Evolutionary conservation across 176 grass and related monocot species (phyloP).

Genomic region (Cenchrus americanus): DNA sequence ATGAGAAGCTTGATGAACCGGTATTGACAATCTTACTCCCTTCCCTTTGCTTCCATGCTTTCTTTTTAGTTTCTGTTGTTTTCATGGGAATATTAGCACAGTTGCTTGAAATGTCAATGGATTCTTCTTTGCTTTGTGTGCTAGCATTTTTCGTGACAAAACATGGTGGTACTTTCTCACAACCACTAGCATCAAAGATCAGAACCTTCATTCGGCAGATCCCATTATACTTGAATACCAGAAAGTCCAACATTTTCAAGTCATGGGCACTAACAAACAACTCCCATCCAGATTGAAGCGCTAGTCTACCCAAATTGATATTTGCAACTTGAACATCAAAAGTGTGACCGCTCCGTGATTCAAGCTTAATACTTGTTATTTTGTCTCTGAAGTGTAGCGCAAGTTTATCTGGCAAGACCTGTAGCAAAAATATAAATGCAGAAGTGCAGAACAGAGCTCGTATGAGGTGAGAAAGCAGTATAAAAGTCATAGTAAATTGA

Average conservation of each 20-base stretch:
- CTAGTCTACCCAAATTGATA: background rate
- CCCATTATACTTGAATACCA: slow-evolving; percentile 51
- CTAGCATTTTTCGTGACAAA: background rate
- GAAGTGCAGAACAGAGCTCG: too few species aligned
- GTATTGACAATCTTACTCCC: background rate
- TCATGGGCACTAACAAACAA: slow-evolving; percentile 38
- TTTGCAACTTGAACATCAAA: slow-evolving; percentile 19
- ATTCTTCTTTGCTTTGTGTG: background rate
- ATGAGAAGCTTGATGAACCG: background rate
- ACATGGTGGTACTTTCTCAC: slow-evolving; percentile 38
- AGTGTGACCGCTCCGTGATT: background rate
- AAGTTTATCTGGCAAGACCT: slow-evolving; percentile 16
- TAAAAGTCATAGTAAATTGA: background rate
- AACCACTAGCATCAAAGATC: slow-evolving; percentile 43
- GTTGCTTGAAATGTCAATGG: slow-evolving; percentile 6
- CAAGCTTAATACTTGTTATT: background rate
- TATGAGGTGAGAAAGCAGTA: background rate
- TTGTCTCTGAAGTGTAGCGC: background rate
- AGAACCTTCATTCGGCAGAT: slow-evolving; percentile 37
- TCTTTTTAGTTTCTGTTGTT: background rate
- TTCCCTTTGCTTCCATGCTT: background rate
- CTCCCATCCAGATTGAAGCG: slow-evolving; percentile 50
- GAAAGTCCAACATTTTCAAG: slow-evolving; percentile 34
- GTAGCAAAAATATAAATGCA: background rate
- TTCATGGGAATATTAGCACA: background rate